These are phyloP conservation scores for Ulvella scutata DNA, from an alignment of 139 green algal genomes.

Conservation along the genomic window DNA sequence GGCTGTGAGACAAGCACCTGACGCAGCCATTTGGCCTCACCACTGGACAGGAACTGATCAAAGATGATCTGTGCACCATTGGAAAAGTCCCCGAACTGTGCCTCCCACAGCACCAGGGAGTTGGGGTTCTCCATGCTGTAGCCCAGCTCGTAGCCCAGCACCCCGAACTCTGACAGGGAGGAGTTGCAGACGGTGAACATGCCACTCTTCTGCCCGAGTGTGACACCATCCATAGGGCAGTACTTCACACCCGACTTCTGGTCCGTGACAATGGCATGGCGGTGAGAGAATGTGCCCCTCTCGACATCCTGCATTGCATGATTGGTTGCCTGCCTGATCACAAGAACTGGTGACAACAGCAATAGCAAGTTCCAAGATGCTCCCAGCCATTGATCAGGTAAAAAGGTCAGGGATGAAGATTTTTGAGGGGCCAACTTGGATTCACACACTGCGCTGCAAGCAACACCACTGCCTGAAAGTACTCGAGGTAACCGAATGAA, in stretches of 20 bases:
- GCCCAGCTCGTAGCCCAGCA: conserved; percentile 96
- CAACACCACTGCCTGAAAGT: too few relatives aligned
- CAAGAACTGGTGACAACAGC: too few relatives aligned
- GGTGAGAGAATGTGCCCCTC: conserved; percentile 91
- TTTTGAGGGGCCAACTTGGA: too few relatives aligned
- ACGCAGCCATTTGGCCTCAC: conserved; percentile 90
- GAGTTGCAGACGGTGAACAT: conserved; percentile 66
- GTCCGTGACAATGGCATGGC: conserved; percentile 76
- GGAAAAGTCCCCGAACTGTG: conserved; percentile 97
- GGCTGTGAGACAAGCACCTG: too few relatives aligned
- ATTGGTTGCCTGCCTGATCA: too few relatives aligned
- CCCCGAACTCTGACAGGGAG: conserved; percentile 82
- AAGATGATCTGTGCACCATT: conserved; percentile 92
- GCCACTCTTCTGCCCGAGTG: conserved; percentile 42
- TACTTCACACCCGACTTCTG: conserved; percentile 45
- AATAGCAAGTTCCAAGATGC: too few relatives aligned
- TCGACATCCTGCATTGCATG: conserved; percentile 83
- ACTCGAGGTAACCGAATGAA: too few relatives aligned
- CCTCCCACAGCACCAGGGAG: conserved; percentile 88
- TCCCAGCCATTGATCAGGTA: too few relatives aligned
- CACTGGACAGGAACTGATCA: conserved; percentile 86
- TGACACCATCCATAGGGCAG: conserved; percentile 67
- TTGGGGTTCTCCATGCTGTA: conserved; percentile 97
- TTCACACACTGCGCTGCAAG: too few relatives aligned
- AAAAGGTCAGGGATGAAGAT: too few relatives aligned